Evolutionary conservation across 1,284 basidiomycete genomes (phyloP), one percentile per base, ranked within the genome.

Genomic region (Irpex rosettiformis): DNA sequence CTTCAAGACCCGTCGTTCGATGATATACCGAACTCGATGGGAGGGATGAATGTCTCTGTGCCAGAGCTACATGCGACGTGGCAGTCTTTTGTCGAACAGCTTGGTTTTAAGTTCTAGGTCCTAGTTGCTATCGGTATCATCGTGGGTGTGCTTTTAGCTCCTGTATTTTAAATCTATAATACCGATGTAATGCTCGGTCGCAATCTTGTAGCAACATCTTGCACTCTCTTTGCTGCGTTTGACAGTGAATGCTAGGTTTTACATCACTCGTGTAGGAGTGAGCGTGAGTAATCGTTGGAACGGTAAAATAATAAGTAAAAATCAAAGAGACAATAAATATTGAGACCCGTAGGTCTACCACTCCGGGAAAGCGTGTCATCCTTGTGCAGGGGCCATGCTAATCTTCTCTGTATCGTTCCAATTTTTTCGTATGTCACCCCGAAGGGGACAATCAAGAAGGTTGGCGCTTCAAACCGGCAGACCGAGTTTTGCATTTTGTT

Each of bases 11-110:
- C 64, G 49, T 56, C 65, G 13, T 60, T 52, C 40, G 54, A 53
- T 10, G 43, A 62, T 62, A 45, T 47, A 24, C 28, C 27, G 52
- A 48, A 48, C 28, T 55, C 27, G 18, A 33, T 27, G 37, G 54
- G 22, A 37, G 48, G 49, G 54, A 61, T 56, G 55, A 56, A 58
- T 37, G 58, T 54, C 51, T 48, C 52, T 16, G 62, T 71, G 13
- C 67, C 76, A 1, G 71, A 78, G 53, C 64, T 86, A 58, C 85
- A 88, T 65, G 72, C 83, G 25, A 79, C 82, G 0, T 88, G 86
- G 86, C 80, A 84, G 67, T 80, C 76, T 61, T 85, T 88, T 57
- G 81, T 86, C 47, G 83, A 86, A 67, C 86, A 88, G 65, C 73
- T 88, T 54, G 86, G 86, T 1, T 88, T 86, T 65, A 49, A 49